Conservation (phyloP, 306 rosid genomes). For the Prunus mume region DNA sequence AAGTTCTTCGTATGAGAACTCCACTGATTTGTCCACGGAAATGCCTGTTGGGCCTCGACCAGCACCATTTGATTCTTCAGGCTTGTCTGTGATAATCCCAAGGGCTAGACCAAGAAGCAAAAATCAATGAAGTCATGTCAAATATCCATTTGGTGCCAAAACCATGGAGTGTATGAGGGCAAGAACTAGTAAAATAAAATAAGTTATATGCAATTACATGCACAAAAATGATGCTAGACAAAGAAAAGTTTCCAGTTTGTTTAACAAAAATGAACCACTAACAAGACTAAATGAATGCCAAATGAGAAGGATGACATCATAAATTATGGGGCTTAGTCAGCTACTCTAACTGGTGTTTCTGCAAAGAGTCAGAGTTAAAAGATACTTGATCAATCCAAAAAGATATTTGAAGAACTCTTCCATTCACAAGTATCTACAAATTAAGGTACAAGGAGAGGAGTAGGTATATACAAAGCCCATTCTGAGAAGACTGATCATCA, state of each 20-base stretch:
- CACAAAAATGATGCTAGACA: background rate
- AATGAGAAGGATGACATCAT: conserved; percentile 2
- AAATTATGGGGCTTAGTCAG: background rate
- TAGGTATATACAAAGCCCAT: conserved; percentile 41
- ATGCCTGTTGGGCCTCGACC: conserved; percentile 45
- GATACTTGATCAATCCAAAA: background rate
- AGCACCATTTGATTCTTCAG: conserved; percentile 39
- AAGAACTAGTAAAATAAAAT: conserved; percentile 13
- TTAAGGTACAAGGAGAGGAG: background rate
- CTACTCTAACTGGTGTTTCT: background rate
- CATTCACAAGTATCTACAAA: conserved; percentile 9
- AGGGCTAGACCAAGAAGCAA: conserved; percentile 35
- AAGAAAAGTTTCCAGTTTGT: background rate
- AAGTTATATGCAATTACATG: background rate
- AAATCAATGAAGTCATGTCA: background rate
- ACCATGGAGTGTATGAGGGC: background rate
- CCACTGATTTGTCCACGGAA: conserved; percentile 64
- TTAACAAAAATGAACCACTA: background rate
- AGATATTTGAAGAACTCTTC: background rate
- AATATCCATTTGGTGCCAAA: background rate
- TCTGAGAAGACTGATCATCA: conserved; percentile 44
- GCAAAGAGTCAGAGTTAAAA: background rate
- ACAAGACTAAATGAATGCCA: background rate
- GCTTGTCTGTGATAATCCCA: conserved; percentile 38
- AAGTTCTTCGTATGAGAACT: conserved; percentile 76